A percentile compares a stretch with the other conserved stretches of the same genome.
Conservation (phyloP, 495 filamentous ascomycete genomes). For the Aspergillus indologenus region DNA sequence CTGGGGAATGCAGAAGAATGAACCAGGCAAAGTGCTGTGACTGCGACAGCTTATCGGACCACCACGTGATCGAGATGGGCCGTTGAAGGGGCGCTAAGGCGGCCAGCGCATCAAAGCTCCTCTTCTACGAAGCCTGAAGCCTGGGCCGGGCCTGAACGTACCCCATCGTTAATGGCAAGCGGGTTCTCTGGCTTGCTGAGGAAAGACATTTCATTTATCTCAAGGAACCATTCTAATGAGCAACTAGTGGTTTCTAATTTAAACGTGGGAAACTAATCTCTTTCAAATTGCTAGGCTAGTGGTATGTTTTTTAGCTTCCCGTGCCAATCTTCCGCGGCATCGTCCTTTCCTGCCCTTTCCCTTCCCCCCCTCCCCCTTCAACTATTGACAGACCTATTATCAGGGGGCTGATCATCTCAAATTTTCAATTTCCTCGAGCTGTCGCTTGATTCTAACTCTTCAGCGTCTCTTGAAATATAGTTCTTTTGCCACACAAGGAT, state of each 20-base stretch:
- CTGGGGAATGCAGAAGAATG: background rate
- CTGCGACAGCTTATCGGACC: constrained; percentile 11
- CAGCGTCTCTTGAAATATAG: background rate
- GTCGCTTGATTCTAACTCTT: background rate
- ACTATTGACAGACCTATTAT: constrained; percentile 2
- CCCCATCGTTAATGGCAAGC: constrained; percentile 6
- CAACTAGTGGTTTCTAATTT: background rate
- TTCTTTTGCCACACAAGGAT: background rate
- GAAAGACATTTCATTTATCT: constrained; percentile 4
- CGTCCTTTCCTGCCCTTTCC: background rate
- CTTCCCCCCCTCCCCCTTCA: constrained; percentile 4
- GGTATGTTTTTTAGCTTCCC: constrained; percentile 14
- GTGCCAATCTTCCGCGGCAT: constrained; percentile 16
- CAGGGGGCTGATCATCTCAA: constrained; percentile 9
- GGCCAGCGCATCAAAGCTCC: constrained; percentile 14
- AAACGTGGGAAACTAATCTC: background rate
- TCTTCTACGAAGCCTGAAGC: constrained; percentile 8
- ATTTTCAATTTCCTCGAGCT: background rate
- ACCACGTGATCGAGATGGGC: constrained; percentile 18
- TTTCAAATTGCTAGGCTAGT: constrained; percentile 1
- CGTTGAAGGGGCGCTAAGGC: constrained; percentile 16
- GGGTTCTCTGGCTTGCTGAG: background rate
- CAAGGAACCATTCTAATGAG: constrained; percentile 1
- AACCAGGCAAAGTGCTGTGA: too few relatives aligned
- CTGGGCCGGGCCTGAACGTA: constrained; percentile 13